These are phyloP conservation scores for Musa acuminata DNA, from an alignment of 176 grass and related monocot species.

Conservation along the genomic window DNA sequence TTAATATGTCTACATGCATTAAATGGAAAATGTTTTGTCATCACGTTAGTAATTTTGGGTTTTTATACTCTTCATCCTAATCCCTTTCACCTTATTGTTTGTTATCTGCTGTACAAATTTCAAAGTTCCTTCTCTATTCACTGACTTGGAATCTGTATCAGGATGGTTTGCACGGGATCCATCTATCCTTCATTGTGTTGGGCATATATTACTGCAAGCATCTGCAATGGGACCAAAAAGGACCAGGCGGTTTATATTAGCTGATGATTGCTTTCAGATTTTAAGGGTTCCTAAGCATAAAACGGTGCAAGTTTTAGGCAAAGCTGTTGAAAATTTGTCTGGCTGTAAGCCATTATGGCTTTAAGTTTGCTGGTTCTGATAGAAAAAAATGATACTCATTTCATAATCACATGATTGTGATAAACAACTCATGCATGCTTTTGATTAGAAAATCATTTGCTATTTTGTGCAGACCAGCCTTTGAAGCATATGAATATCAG, in stretches of 20 bases:
- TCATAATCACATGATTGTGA: slow-evolving; percentile 14
- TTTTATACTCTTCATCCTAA: background rate
- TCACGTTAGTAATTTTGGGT: background rate
- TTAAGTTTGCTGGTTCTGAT: background rate
- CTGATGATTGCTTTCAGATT: slow-evolving; percentile 83
- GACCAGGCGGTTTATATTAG: slow-evolving; percentile 59
- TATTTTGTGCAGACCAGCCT: slow-evolving; percentile 46
- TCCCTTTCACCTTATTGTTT: background rate
- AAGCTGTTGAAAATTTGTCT: slow-evolving; percentile 53
- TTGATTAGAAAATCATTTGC: background rate
- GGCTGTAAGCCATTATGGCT: slow-evolving; percentile 45
- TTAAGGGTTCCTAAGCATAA: slow-evolving; percentile 51
- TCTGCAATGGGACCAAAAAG: slow-evolving; percentile 41
- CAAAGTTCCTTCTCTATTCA: background rate
- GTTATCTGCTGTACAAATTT: background rate
- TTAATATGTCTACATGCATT: background rate
- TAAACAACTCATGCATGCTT: background rate
- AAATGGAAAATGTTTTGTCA: background rate
- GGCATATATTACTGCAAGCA: slow-evolving; percentile 60
- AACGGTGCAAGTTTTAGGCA: slow-evolving; percentile 60
- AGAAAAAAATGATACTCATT: background rate
- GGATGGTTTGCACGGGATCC: slow-evolving; percentile 90
- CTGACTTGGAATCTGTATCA: slow-evolving; percentile 15
- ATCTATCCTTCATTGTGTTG: slow-evolving; percentile 54
- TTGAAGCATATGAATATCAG: slow-evolving; percentile 76